Base-by-base conservation (phyloP, 2,329 filamentous ascomycete genomes). In the Alternaria incomplexa region DNA sequence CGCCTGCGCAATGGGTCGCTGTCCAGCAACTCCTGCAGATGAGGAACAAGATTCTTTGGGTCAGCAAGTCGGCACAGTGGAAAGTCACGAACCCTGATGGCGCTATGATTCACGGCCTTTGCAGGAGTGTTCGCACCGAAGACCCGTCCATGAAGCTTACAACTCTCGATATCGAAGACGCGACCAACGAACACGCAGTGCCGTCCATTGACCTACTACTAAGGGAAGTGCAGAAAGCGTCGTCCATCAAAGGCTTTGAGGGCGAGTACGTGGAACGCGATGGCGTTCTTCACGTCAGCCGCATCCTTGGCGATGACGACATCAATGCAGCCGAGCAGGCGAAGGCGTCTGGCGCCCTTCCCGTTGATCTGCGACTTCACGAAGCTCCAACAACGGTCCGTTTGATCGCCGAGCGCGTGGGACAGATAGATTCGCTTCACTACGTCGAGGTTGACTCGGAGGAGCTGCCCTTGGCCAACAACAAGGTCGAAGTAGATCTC, bases 401-500 rank as follows among this genome's bases (percentile, higher is more conserved):
- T 22, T 26, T 64, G 48, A 53, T 54, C 15, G 51, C 56, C 23
- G 66, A 65, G 51, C 59, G 65, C 4, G 10, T 62, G 20, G 66
- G 61, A 5, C 66, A 59, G 10, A 45, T 68, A 4, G 61, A 70
- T 40, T 55, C 56, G n/a, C 23, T 69, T 12, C 43, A 44, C 9
- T 69, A 55, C 44, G 36, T 46, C 8, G 64, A 64, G 32, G 48
- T 63, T 15, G 30, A 32, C 30, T 32, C 30, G 30, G 36, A 48
- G 5, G 52, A 52, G n/a, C 20, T 48, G 4, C 64, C 60, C 5
- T n/a, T 69, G 11, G 30, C 32, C 4, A 43, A 61, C 11, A 56
- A 74, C 26, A 56, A 72, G 5, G 66, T 79, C 15, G 77, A 79
- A 22, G 23, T 47, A 9, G 45, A 47, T 13, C 20, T 47, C 23